These are phyloP conservation scores for Arxiozyma heterogenica DNA, from an alignment of 1,139 yeast species.

Conservation along the genomic window DNA sequence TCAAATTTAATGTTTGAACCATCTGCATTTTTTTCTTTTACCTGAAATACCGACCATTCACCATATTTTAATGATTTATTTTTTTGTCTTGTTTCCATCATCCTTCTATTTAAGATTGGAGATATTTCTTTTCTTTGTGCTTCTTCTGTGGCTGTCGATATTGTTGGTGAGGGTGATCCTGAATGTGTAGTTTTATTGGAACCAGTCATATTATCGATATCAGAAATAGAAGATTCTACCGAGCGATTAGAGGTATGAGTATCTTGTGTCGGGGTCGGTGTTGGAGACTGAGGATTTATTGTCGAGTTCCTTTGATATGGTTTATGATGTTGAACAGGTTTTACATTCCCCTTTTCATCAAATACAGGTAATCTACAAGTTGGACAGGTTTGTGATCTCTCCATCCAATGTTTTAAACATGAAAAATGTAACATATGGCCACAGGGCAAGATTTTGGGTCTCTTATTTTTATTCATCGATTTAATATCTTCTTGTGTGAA, in stretches of 20 bases:
- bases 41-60: background rate
- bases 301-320: background rate
- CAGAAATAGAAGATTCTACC: background rate
- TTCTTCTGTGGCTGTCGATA: background rate
- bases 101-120: background rate
- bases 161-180: background rate
- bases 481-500: constrained; percentile 10
- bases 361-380: constrained; percentile 76
- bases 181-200: background rate
- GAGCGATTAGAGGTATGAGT: background rate
- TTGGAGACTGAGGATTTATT: background rate
- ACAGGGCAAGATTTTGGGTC: constrained; percentile 72
- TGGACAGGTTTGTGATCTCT: constrained; percentile 85
- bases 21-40: background rate
- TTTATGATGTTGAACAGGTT: constrained; percentile 2
- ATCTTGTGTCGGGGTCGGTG: constrained; percentile 2
- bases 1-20: background rate
- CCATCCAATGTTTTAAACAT: constrained; percentile 89
- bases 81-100: background rate
- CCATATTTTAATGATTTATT: background rate
- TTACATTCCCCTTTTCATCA: constrained; percentile 11
- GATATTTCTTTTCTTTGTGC: background rate
- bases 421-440: constrained; percentile 86
- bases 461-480: constrained; percentile 10
- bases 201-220: background rate